phyloP scores from a whole-genome alignment of 306 rosid genomes.

The Cicer chorassanicum region DNA sequence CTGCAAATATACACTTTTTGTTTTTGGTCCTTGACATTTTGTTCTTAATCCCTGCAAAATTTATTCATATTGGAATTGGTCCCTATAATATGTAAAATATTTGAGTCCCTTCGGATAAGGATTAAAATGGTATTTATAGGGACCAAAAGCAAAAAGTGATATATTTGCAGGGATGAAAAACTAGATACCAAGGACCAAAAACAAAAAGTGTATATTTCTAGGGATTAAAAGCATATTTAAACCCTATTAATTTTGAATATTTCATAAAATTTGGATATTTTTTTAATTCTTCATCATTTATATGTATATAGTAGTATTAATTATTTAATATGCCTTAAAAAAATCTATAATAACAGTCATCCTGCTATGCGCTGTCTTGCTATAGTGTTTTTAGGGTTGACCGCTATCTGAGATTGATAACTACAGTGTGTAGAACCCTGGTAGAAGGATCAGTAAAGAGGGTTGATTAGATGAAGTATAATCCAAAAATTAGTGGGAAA shows the following conservation, averaged over 20 bases:
- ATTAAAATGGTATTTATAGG: too few species aligned
- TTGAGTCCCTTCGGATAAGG: too few species aligned
- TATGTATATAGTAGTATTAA: not conserved
- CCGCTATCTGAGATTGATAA: not conserved
- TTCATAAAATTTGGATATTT: not conserved
- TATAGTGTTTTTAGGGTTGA: not conserved
- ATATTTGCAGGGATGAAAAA: too few species aligned
- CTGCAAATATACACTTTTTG: too few species aligned
- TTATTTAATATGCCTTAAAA: not conserved
- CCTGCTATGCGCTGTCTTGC: not conserved
- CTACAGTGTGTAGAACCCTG: not conserved
- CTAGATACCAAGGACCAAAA: too few species aligned
- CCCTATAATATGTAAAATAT: too few species aligned
- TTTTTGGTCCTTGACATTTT: too few species aligned
- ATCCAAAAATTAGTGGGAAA: not conserved
- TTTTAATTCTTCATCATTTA: not conserved
- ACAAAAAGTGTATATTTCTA: too few species aligned
- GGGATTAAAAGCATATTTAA: too few species aligned
- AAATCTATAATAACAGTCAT: not conserved
- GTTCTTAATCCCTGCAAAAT: too few species aligned
- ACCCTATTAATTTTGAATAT: not conserved
- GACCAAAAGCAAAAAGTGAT: too few species aligned
- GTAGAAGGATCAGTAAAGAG: not conserved
- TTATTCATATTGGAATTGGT: too few species aligned
- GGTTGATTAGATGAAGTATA: constrained; percentile 4